These are phyloP conservation scores for Chrysoporthe puriensis DNA, from an alignment of 2,329 filamentous ascomycete species.

Conservation along the genomic window DNA sequence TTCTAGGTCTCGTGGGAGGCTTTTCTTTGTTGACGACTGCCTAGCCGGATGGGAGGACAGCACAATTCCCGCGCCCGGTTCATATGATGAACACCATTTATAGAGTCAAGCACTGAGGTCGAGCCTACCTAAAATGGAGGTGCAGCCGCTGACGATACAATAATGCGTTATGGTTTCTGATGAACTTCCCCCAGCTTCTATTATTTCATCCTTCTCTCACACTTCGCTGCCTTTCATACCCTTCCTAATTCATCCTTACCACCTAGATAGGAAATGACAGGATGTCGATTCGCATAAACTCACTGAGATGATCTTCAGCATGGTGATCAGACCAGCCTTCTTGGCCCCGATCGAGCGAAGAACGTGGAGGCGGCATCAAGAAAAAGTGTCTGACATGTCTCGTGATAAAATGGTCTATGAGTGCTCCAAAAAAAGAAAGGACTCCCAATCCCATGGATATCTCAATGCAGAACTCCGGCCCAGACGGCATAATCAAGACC, in stretches of 20 bases:
- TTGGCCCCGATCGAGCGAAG: neutral
- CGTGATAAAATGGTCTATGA: neutral
- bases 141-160: constrained; percentile 50
- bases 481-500: constrained; percentile 19
- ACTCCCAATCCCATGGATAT: constrained; percentile 22
- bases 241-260: neutral
- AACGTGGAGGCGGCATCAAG: neutral
- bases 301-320: neutral
- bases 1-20: constrained; percentile 46
- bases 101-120: constrained; percentile 99
- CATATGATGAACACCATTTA: constrained; percentile 89
- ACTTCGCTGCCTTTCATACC: neutral
- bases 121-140: constrained; percentile 42
- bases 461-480: constrained; percentile 21
- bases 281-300: neutral
- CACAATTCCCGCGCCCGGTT: constrained; percentile 47
- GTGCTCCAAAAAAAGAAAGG: neutral
- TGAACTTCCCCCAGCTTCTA: constrained; percentile 35
- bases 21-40: constrained; percentile 34
- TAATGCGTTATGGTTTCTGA: constrained; percentile 47
- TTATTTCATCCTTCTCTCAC: constrained; percentile 4
- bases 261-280: constrained; percentile 9
- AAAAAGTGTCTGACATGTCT: neutral
- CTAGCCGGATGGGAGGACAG: constrained; percentile 16
- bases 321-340: neutral